Percentiles rank a stretch among this genome's conserved stretches.
phyloP scores from a whole-genome alignment of 257 asterid genomes.

The Fraxinus quadrangulata region DNA sequence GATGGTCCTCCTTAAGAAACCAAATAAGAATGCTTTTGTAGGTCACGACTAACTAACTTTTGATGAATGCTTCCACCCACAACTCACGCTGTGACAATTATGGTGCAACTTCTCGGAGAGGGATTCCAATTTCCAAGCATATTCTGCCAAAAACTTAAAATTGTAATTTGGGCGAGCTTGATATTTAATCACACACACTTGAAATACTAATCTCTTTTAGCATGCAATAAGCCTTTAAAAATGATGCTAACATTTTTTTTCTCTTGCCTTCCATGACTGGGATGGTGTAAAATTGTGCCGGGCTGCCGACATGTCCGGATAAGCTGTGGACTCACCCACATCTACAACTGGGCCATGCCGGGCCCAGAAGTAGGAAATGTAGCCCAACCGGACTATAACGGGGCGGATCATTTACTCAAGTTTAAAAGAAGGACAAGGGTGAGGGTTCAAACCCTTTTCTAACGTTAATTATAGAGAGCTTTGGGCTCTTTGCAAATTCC shows the following conservation, averaged over 20 bases:
- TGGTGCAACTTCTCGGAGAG: slow-evolving; percentile 82
- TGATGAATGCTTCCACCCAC: slow-evolving; percentile 84
- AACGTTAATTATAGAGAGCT: too few species aligned
- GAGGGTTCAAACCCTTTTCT: too few species aligned
- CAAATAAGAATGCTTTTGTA: background rate
- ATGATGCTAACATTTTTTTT: too few species aligned
- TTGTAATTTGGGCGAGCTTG: slow-evolving; percentile 11
- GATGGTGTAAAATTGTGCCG: background rate
- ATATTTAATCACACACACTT: background rate
- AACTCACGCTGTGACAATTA: slow-evolving; percentile 69
- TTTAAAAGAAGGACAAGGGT: too few species aligned
- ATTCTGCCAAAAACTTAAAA: slow-evolving; percentile 45
- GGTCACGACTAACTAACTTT: slow-evolving; percentile 52
- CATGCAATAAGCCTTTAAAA: background rate
- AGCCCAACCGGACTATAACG: too few species aligned
- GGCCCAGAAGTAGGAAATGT: background rate
- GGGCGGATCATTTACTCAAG: too few species aligned
- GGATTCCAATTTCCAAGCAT: slow-evolving; percentile 63
- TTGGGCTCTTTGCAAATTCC: too few species aligned
- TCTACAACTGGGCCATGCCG: background rate
- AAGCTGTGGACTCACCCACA: background rate
- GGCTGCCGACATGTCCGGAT: too few species aligned
- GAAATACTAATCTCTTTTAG: background rate
- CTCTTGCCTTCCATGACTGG: background rate
- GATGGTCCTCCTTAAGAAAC: background rate